Evolutionary conservation across 2,329 filamentous ascomycete genomes (phyloP), one percentile per base, ranked within the genome.

Genomic region (Clonostachys sp.): DNA sequence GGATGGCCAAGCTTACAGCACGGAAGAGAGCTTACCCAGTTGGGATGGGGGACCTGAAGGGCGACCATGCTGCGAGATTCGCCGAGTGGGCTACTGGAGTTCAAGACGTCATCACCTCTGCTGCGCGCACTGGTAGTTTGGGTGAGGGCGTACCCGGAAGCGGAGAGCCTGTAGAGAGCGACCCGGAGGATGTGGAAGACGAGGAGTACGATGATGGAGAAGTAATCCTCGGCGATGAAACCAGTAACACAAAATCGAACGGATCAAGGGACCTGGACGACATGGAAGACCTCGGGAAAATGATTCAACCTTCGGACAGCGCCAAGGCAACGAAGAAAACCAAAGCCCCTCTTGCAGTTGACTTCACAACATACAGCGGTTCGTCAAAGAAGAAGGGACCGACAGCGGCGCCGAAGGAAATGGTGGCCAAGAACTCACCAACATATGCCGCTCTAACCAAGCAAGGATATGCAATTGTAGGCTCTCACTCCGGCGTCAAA

Each of bases 391-490:
- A 66, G 40, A 71, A 66, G 33, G 79, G 77, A 52, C 70, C 65
- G 38, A 67, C 70, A 17, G 66, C 71, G 13, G 66, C 72, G 5
- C 69, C 80, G 45, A 96, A 96, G 65, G 89, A 95, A 61, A 99
- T 99, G 94, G 94, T 97, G 1, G 90, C 94, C 9, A 87, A 86
- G 53, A 83, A 84, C 50, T 96, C 92, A 2, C 92, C 94, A 0
- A 97, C 94, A 0, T 91, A 95, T 60, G 78, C 83, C 12, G 81
- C 92, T 16, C 80, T 97, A 41, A 97, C 92, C 1, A 99, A 97
- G 64, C 92, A 99, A 74, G 92, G 92, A 24, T 97, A 97, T 64
- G 86, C 88, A 1, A 96, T 97, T 49, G 87, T 99, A 36, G 94
- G 94, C 46, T 92, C 89, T 1, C 94, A 97, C 69, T 95, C 90